A percentile compares a stretch with the other conserved stretches of the same genome.
These are phyloP conservation scores for Pilasporangium apinafurcum DNA, from an alignment of 352 stramenopile genomes.

Conservation along the genomic window DNA sequence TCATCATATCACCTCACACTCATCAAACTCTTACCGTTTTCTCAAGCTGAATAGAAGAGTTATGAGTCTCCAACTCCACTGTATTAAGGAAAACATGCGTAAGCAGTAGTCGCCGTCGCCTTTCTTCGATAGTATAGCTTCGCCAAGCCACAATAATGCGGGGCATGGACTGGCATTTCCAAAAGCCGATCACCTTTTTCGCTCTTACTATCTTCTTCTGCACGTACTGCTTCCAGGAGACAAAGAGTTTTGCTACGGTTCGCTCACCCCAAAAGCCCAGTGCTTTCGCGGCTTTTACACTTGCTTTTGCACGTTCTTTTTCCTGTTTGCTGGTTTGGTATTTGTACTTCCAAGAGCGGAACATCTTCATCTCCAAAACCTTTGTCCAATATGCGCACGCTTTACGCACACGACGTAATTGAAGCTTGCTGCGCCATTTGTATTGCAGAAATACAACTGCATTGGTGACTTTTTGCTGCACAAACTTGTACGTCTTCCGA, in stretches of 20 bases:
- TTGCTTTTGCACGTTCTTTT: constrained; percentile 17
- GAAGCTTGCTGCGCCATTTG: constrained; percentile 36
- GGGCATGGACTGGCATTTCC: constrained; percentile 59
- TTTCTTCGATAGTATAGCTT: constrained; percentile 14
- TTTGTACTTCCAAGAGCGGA: constrained; percentile 37
- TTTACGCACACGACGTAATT: constrained; percentile 38
- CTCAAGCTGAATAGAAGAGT: constrained; percentile 48
- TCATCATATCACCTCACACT: neutral
- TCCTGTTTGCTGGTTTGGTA: constrained; percentile 9
- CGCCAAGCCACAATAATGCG: constrained; percentile 52
- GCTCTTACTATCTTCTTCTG: constrained; percentile 28
- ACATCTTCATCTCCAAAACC: constrained; percentile 39
- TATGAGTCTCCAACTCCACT: constrained; percentile 58
- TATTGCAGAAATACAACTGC: constrained; percentile 55
- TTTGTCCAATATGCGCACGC: constrained; percentile 61
- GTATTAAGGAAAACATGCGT: constrained; percentile 56
- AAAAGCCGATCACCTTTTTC: constrained; percentile 61
- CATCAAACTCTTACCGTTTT: constrained; percentile 19
- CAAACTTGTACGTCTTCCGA: constrained; percentile 31
- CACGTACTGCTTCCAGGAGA: constrained; percentile 32
- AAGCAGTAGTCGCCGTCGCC: constrained; percentile 25
- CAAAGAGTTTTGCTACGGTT: constrained; percentile 35
- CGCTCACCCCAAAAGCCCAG: constrained; percentile 58
- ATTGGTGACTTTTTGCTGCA: constrained; percentile 20
- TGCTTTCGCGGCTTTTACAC: constrained; percentile 32